phyloP scores from a whole-genome alignment of 164 flowering plant genomes.

The Kalanchoe fedtschenkoi region DNA sequence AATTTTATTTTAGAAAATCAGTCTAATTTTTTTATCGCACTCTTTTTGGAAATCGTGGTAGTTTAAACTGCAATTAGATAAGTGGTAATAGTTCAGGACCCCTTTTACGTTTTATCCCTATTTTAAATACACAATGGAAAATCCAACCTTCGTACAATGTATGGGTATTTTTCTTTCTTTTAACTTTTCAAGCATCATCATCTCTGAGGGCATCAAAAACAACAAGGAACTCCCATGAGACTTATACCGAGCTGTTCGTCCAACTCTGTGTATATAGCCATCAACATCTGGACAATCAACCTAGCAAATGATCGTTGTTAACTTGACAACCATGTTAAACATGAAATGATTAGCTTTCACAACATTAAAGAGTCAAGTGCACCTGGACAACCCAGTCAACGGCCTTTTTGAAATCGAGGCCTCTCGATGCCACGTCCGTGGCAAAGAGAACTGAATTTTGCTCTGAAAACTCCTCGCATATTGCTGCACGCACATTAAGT shows the following conservation, averaged over 20 bases:
- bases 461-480: constrained; percentile 65
- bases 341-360: background rate
- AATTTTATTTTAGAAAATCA: no score
- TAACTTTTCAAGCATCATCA: constrained; percentile 66
- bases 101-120: no score
- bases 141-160: constrained; percentile 41
- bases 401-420: constrained; percentile 80
- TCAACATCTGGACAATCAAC: constrained; percentile 92
- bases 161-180: constrained; percentile 55
- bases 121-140: background rate
- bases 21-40: no score
- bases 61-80: no score
- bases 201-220: constrained; percentile 71
- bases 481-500: constrained; percentile 57
- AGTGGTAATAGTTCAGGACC: no score
- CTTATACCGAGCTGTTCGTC: constrained; percentile 81
- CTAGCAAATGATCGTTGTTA: constrained; percentile 22
- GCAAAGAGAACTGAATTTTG: constrained; percentile 60
- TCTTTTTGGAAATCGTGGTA: no score
- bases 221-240: constrained; percentile 68
- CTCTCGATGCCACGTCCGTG: constrained; percentile 91
- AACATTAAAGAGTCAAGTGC: background rate
- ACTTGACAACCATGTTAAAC: background rate
- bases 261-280: constrained; percentile 90
- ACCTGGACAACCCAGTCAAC: constrained; percentile 99